Evolutionary conservation across 2,329 filamentous ascomycete genomes (phyloP).

Genomic region (Drechslerella coelobrocha): DNA sequence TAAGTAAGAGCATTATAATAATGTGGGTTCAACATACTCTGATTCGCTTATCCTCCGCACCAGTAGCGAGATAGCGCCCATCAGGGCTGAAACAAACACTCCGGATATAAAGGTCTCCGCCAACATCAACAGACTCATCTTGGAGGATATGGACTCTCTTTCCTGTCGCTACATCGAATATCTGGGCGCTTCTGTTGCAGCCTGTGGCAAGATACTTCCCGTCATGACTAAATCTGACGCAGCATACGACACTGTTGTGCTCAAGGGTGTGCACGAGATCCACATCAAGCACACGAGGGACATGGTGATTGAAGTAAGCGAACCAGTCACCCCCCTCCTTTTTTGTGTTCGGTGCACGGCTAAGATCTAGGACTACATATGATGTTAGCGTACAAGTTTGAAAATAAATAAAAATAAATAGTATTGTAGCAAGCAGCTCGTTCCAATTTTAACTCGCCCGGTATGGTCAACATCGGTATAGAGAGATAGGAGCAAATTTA

Average conservation of each 20-base stretch:
- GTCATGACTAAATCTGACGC: conserved; percentile 93
- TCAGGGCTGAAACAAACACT: conserved; percentile 99
- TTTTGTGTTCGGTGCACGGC: conserved; percentile 72
- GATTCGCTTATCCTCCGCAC: conserved; percentile 97
- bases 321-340: conserved; percentile 93
- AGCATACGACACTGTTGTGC: conserved; percentile 97
- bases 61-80: conserved; percentile 89
- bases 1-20: neutral
- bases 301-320: conserved; percentile 91
- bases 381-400: conserved; percentile 68
- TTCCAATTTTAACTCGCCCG: no score
- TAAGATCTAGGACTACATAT: conserved; percentile 83
- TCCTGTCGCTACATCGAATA: conserved; percentile 89
- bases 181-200: conserved; percentile 98
- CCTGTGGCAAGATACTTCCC: conserved; percentile 95
- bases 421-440: no score
- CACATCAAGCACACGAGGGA: conserved; percentile 88
- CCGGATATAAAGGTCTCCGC: conserved; percentile 92
- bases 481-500: conserved; percentile 81
- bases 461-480: no score
- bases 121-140: conserved; percentile 83
- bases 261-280: conserved; percentile 90
- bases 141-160: conserved; percentile 88
- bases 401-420: no score
- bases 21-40: conserved; percentile 67